Evolutionary conservation across 2,329 filamentous ascomycete species (phyloP).

Genomic region (Sodiomyces alkalinus): DNA sequence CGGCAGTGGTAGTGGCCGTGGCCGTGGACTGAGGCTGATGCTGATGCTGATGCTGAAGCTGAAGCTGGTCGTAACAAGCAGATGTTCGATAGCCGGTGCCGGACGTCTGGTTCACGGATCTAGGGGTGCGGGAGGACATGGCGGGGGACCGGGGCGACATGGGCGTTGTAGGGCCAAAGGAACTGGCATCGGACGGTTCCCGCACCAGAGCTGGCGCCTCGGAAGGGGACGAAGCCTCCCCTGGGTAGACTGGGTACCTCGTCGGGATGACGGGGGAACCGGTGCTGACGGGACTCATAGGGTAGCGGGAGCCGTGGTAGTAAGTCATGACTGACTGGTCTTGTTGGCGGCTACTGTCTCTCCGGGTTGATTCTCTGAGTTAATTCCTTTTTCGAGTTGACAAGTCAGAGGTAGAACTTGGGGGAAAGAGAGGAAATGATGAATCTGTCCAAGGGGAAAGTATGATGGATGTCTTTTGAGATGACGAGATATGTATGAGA

Average conservation of each 20-base stretch:
- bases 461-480: too few relatives aligned
- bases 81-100: neutral
- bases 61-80: neutral
- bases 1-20: too few relatives aligned
- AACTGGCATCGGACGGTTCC: constrained; percentile 1
- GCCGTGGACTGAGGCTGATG: too few relatives aligned
- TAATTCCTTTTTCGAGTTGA: too few relatives aligned
- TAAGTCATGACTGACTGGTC: neutral
- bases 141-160: neutral
- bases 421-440: too few relatives aligned
- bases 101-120: neutral
- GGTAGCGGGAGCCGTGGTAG: neutral
- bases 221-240: neutral
- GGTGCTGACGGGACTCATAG: neutral
- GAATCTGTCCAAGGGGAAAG: too few relatives aligned
- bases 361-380: too few relatives aligned
- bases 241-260: neutral
- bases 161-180: neutral
- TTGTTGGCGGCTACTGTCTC: too few relatives aligned
- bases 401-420: too few relatives aligned
- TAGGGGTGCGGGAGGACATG: too few relatives aligned
- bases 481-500: too few relatives aligned
- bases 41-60: too few relatives aligned
- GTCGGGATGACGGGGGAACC: neutral
- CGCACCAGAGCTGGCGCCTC: neutral